These are phyloP conservation scores for Ensete ventricosum DNA, from an alignment of 176 grass and related monocot genomes.

Conservation along the genomic window DNA sequence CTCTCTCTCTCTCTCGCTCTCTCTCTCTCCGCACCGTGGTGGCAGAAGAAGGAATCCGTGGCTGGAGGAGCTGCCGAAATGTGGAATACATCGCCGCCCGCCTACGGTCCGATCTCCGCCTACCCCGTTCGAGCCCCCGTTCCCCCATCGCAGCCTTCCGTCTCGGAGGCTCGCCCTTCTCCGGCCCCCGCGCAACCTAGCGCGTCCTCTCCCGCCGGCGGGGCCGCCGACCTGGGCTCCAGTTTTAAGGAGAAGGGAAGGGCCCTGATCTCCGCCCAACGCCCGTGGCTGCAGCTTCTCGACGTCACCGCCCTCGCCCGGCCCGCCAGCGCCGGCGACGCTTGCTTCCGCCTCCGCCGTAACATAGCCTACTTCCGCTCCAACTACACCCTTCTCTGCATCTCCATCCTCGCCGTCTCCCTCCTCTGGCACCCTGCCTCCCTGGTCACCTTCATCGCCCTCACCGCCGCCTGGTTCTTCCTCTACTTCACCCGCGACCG, in stretches of 20 bases:
- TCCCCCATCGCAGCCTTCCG: too few relatives aligned
- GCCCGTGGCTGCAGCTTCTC: not conserved
- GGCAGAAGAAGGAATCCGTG: too few relatives aligned
- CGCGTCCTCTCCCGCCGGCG: too few relatives aligned
- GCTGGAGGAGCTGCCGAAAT: too few relatives aligned
- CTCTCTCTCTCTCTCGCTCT: too few relatives aligned
- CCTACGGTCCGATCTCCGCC: too few relatives aligned
- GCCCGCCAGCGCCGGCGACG: not conserved
- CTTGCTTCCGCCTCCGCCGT: not conserved
- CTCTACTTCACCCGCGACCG: conserved; percentile 60
- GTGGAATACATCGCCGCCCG: too few relatives aligned
- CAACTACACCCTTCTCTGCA: conserved; percentile 19
- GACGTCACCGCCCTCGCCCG: not conserved
- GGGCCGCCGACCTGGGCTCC: too few relatives aligned
- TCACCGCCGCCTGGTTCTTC: conserved; percentile 52
- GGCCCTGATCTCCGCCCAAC: not conserved
- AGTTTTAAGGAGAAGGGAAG: not conserved
- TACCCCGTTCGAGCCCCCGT: too few relatives aligned
- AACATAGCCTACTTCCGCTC: not conserved
- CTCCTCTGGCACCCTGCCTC: conserved; percentile 61
- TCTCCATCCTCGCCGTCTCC: conserved; percentile 50
- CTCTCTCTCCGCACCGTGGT: too few relatives aligned
- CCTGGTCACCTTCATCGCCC: conserved; percentile 62
- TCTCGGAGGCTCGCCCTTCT: not conserved
- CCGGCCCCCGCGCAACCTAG: too few relatives aligned